phyloP scores from a whole-genome alignment of 192 early-diverging fungal genomes.

The Gaertneriomyces sp. region DNA sequence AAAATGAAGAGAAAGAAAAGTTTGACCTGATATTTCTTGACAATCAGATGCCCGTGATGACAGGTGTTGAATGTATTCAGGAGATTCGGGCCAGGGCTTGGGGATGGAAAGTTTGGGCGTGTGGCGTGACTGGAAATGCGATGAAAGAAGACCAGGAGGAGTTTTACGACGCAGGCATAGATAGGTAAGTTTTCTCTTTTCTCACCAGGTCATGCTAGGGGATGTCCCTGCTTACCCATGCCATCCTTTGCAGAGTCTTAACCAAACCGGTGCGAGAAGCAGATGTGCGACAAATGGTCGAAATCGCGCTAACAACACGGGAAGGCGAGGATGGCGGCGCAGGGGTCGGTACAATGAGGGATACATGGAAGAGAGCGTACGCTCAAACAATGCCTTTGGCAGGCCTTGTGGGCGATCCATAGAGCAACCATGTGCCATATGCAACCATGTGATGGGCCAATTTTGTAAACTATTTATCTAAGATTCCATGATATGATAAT shows the following conservation, averaged over 20 bases:
- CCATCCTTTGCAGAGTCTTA: slow-evolving; percentile 8
- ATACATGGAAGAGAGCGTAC: too few species aligned
- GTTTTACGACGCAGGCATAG: slow-evolving; percentile 26
- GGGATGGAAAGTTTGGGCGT: slow-evolving; percentile 17
- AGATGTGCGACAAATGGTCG: slow-evolving; percentile 20
- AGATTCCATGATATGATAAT: too few species aligned
- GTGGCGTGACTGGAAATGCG: slow-evolving; percentile 26
- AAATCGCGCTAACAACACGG: slow-evolving; percentile 1
- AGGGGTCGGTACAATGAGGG: too few species aligned
- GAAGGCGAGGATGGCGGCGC: background rate
- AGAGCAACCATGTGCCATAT: too few species aligned
- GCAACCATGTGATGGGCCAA: too few species aligned
- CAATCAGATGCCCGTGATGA: slow-evolving; percentile 30
- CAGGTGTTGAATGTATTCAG: slow-evolving; percentile 23
- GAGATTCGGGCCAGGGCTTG: background rate
- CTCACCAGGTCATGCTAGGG: background rate
- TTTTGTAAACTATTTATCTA: too few species aligned
- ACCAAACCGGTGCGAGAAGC: slow-evolving; percentile 24
- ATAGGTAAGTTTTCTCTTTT: slow-evolving; percentile 15
- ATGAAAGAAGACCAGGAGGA: slow-evolving; percentile 26
- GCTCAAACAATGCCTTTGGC: too few species aligned
- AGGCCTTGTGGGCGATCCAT: too few species aligned
- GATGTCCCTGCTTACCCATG: background rate
- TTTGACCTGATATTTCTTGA: slow-evolving; percentile 23
- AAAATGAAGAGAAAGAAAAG: background rate